Evolutionary conservation across 805 yeast species (phyloP), one percentile per base, ranked within the genome.

Genomic region (Yarrowia sp.): DNA sequence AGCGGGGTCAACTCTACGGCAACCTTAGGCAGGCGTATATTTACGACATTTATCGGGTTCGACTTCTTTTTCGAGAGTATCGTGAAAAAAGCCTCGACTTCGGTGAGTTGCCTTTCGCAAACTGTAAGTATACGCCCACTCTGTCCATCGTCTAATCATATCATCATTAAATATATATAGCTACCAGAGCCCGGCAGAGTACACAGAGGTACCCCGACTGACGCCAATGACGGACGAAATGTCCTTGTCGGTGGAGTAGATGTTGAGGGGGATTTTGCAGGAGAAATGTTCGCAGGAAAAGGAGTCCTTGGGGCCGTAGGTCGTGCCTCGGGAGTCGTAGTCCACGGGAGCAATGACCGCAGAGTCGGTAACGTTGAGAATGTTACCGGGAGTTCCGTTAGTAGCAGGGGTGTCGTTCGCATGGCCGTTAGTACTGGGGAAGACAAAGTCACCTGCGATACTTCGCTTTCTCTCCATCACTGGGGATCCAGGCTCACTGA

Each of bases 241-340:
- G 68, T 79, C 81, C 53, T 77, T 75, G 19, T 79, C 76, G 6
- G 83, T 73, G 1, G 86, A 84, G 20, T 84, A 69, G 1, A 84
- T 75, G 33, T 75, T 73, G 1, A 84, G 52, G 1, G 86, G 86
- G 6, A 84, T 71, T 52, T 80, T 75, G 65, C 83, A 81, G 15
- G 75, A 73, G 68, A 84, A 73, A 30, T 70, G 71, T 68, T 72
- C 73, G 39, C 69, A 69, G 13, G 58, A 44, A n/a, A 71, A 19
- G n/a, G 65, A 55, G 30, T 70, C 72, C 19, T 67, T 69, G n/a
- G 66, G 50, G 39, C 68, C 58, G 67, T 67, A 61, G 19, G 67
- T 60, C 40, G 66, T 65, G 24, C 68, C 66, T n/a, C 66, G 15
- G 15, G 46, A 36, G 38, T 61, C 66, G 9, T 46, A 38, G n/a